phyloP scores from a whole-genome alignment of 2,329 filamentous ascomycete species.

The Apiospora hydei region DNA sequence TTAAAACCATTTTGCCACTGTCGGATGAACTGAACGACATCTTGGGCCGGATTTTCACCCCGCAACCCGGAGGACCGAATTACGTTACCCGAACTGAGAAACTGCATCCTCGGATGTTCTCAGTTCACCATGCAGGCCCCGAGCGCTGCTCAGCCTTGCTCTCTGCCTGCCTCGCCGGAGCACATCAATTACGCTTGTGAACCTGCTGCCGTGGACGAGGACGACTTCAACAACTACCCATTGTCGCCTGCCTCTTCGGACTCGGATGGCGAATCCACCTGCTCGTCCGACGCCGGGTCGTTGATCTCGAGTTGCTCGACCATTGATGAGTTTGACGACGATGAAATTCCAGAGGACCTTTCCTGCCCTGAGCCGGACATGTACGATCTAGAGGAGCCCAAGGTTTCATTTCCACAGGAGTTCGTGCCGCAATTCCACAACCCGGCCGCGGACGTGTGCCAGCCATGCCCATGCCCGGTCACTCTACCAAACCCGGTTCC shows the following conservation, averaged over 20 bases:
- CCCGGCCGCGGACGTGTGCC: conserved; percentile 45
- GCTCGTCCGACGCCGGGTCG: conserved; percentile 62
- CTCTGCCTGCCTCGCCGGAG: conserved; percentile 52
- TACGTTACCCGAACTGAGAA: conserved; percentile 79
- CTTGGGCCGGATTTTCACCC: conserved; percentile 83
- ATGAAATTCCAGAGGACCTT: conserved; percentile 49
- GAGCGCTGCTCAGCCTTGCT: conserved; percentile 43
- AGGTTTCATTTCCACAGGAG: conserved; percentile 54
- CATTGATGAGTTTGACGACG: conserved; percentile 58
- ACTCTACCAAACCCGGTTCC: conserved; percentile 8
- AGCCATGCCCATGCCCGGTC: conserved; percentile 46
- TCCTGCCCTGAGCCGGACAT: conserved; percentile 47
- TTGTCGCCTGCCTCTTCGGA: conserved; percentile 58
- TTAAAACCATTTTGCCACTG: conserved; percentile 91
- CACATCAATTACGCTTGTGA: conserved; percentile 57
- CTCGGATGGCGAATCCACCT: conserved; percentile 51
- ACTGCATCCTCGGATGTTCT: conserved; percentile 78
- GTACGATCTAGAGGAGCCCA: conserved; percentile 56
- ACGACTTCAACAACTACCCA: conserved; percentile 48
- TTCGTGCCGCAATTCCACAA: conserved; percentile 56
- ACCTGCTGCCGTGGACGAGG: conserved; percentile 52
- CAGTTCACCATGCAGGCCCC: conserved; percentile 67
- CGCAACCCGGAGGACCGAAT: conserved; percentile 84
- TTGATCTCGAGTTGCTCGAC: conserved; percentile 62
- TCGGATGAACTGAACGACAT: conserved; percentile 90